Evolutionary conservation across 176 grass and related monocot genomes (phyloP).

Genomic region (Musa troglodytarum): DNA sequence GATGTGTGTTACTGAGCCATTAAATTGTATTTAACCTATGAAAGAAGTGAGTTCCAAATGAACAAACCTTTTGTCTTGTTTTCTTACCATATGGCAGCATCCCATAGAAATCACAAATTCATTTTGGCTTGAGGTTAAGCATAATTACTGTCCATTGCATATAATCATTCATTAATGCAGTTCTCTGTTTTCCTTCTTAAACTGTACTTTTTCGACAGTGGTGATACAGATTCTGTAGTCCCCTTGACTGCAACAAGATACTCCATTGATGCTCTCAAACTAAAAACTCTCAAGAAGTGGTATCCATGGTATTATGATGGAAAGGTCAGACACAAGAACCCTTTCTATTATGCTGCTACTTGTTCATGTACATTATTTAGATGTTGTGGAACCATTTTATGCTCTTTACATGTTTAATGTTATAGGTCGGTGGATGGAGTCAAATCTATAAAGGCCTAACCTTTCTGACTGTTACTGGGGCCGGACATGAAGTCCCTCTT

Average conservation of each 20-base stretch:
- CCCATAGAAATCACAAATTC: too few species aligned
- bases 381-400: neutral
- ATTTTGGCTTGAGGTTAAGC: too few species aligned
- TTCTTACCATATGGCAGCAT: too few species aligned
- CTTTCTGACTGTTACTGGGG: constrained; percentile 37
- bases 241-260: constrained; percentile 61
- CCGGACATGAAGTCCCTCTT: constrained; percentile 62
- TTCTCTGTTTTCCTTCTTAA: neutral
- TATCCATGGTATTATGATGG: constrained; percentile 64
- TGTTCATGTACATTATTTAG: neutral
- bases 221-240: constrained; percentile 70
- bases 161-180: neutral
- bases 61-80: too few species aligned
- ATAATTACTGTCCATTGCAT: neutral
- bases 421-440: constrained; percentile 64
- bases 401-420: neutral
- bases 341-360: neutral
- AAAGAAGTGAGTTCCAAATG: too few species aligned
- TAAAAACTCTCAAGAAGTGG: constrained; percentile 48
- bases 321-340: constrained; percentile 33
- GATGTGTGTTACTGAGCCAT: too few species aligned
- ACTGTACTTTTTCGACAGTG: constrained; percentile 32
- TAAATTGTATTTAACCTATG: too few species aligned
- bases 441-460: constrained; percentile 57
- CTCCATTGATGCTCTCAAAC: constrained; percentile 66